phyloP scores from a whole-genome alignment of 2,329 filamentous ascomycete genomes.

The Cylindrodendrum hubeiense region DNA sequence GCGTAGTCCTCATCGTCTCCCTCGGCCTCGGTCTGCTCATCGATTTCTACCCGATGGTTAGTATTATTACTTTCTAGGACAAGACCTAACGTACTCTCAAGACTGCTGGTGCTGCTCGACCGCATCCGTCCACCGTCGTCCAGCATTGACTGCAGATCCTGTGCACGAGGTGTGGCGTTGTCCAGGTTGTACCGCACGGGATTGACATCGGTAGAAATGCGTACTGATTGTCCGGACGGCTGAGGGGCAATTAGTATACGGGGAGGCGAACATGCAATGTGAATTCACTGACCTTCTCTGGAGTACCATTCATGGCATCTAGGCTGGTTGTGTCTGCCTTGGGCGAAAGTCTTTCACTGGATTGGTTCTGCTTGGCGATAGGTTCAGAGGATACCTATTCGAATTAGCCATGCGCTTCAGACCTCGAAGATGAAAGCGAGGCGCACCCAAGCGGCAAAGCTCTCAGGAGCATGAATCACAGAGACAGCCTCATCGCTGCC shows the following conservation, averaged over 20 bases:
- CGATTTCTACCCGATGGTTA: conserved; percentile 62
- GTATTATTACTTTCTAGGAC: background rate
- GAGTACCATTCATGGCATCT: conserved; percentile 33
- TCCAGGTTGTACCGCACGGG: conserved; percentile 75
- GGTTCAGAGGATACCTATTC: conserved; percentile 58
- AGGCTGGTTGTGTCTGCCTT: conserved; percentile 53
- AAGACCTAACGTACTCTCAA: conserved; percentile 73
- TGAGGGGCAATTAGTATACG: conserved; percentile 24
- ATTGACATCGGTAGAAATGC: conserved; percentile 81
- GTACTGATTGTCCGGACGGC: conserved; percentile 58
- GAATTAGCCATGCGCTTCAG: conserved; percentile 1
- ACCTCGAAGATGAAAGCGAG: background rate
- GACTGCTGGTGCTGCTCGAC: conserved; percentile 77
- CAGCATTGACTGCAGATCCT: conserved; percentile 82
- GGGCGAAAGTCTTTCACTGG: conserved; percentile 53
- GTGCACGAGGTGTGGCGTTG: conserved; percentile 82
- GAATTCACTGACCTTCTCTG: conserved; percentile 39
- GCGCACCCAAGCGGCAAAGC: conserved; percentile 83
- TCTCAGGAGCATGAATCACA: conserved; percentile 90
- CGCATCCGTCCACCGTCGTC: conserved; percentile 67
- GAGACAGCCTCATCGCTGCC: conserved; percentile 85
- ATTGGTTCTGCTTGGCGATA: conserved; percentile 49
- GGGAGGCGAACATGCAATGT: background rate
- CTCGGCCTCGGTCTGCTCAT: conserved; percentile 65
- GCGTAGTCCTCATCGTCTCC: conserved; percentile 66